Evolutionary conservation across 345 rosid species (phyloP), one percentile per base, ranked within the genome.

Genomic region (Boechera divaricarpa): DNA sequence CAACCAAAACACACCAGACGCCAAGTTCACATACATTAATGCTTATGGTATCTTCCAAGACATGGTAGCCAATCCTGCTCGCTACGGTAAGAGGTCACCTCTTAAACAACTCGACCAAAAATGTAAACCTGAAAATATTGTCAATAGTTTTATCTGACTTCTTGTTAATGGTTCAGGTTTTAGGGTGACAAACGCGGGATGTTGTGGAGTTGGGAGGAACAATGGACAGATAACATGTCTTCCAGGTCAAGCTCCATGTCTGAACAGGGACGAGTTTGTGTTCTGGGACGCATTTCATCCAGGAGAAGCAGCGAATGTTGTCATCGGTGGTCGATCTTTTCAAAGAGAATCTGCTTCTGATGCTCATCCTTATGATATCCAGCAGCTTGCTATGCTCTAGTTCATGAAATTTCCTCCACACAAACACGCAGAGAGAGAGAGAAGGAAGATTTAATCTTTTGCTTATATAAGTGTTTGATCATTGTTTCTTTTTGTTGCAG

Each of bases 261-360:
- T n/a, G 15, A 86, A 88, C 29, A 79, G 93, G 48, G 77, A 71
- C 0, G 86, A 86, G 61, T 82, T 79, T 70, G 67, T 85, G 62
- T 90, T 90, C 51, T 88, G 96, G 96, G 96, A 90, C 48, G 92
- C 92, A 10, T 90, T 84, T 63, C 96, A 90, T 72, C 96, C 93
- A 21, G 77, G 86, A n/a, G 90, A 90, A 49, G 85, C 89, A 0
- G 88, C 87, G 0, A 90, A 90, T 76, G 42, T 42, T 5, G 52
- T 90, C 4, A 67, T 90, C 10, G 96, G 81, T 2, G 55, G 75
- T 53, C 82, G 96, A 72, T 83, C 93, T 1, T 90, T 87, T 73
- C 67, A 56, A 47, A 85, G 87, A 15, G 70, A 79, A 42, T 63
- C 86, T 32, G 44, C 87, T 0, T 63, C 86, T 0, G 93, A 90